Conservation (phyloP, 2,329 filamentous ascomycete genomes). For the Beauveria rudraprayagi region DNA sequence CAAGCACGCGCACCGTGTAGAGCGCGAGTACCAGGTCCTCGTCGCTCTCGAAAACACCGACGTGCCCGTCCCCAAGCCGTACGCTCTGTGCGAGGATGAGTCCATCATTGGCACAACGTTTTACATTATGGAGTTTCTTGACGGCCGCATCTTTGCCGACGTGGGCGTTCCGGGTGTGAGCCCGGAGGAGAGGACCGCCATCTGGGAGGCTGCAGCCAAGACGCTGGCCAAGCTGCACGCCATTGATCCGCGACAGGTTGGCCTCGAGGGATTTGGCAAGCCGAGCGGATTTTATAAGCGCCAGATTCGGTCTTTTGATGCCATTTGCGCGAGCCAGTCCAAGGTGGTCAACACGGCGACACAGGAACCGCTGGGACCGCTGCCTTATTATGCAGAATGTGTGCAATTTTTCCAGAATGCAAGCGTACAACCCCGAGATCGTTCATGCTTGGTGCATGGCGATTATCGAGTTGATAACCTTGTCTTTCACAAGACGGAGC, state of each 20-base stretch:
- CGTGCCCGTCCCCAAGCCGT: slow-evolving; percentile 70
- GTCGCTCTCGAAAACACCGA: slow-evolving; percentile 63
- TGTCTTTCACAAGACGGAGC: slow-evolving; percentile 73
- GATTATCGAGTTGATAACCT: slow-evolving; percentile 83
- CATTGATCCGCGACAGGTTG: slow-evolving; percentile 54
- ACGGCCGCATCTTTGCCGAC: slow-evolving; percentile 81
- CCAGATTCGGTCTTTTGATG: slow-evolving; percentile 71
- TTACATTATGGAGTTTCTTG: slow-evolving; percentile 86
- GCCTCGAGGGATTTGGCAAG: slow-evolving; percentile 61
- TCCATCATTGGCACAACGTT: slow-evolving; percentile 76
- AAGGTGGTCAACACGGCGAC: slow-evolving; percentile 63
- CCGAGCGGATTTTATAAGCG: slow-evolving; percentile 67
- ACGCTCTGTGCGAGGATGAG: slow-evolving; percentile 71
- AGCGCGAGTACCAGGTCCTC: slow-evolving; percentile 81
- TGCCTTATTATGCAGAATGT: slow-evolving; percentile 74
- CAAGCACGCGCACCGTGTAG: slow-evolving; percentile 81
- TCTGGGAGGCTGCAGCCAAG: slow-evolving; percentile 73
- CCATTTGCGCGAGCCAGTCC: slow-evolving; percentile 67
- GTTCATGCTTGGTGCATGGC: slow-evolving; percentile 68
- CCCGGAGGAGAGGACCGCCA: slow-evolving; percentile 56
- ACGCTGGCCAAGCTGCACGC: slow-evolving; percentile 77
- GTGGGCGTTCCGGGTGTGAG: slow-evolving; percentile 62
- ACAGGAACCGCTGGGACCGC: slow-evolving; percentile 59
- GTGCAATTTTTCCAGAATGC: slow-evolving; percentile 62
- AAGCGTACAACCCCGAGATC: slow-evolving; percentile 58